Evolutionary conservation across 768 basidiomycete genomes (phyloP).

Genomic region (Brasilioporus rufonigricans): DNA sequence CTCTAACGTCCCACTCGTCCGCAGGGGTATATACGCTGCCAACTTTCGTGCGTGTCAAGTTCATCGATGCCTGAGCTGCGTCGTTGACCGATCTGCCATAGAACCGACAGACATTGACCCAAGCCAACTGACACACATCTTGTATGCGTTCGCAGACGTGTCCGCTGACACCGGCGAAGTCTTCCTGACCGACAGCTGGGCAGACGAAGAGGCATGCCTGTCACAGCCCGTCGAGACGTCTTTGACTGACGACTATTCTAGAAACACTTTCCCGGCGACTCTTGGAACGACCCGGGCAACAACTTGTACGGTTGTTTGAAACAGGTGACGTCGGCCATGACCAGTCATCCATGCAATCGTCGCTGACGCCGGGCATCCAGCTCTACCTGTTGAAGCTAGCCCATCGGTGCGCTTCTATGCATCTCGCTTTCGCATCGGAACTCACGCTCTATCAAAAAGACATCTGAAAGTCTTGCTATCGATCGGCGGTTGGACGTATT

Average conservation of each 20-base stretch:
- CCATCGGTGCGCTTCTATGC: slow-evolving; percentile 36
- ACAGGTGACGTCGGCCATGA: slow-evolving; percentile 45
- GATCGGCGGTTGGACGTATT: slow-evolving; percentile 68
- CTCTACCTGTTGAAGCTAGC: slow-evolving; percentile 57
- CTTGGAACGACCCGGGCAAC: slow-evolving; percentile 71
- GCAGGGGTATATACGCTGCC: slow-evolving; percentile 58
- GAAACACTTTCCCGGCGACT: slow-evolving; percentile 73
- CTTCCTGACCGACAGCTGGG: slow-evolving; percentile 67
- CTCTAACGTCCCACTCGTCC: slow-evolving; percentile 1
- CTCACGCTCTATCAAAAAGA: slow-evolving; percentile 19
- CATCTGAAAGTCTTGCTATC: slow-evolving; percentile 53
- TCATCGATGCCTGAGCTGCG: neutral
- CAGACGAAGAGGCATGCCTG: slow-evolving; percentile 58
- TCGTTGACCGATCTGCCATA: slow-evolving; percentile 26
- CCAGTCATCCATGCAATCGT: neutral
- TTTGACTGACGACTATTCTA: slow-evolving; percentile 25
- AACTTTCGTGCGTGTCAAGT: slow-evolving; percentile 51
- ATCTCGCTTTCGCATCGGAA: neutral
- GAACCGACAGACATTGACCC: slow-evolving; percentile 65
- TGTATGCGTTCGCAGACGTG: slow-evolving; percentile 80
- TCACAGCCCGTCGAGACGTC: neutral
- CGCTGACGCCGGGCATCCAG: slow-evolving; percentile 7
- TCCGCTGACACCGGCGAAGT: slow-evolving; percentile 59
- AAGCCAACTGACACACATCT: slow-evolving; percentile 65
- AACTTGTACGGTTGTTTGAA: slow-evolving; percentile 83